phyloP scores from a whole-genome alignment of 179 eudicot species.

The Corrigiola litoralis region DNA sequence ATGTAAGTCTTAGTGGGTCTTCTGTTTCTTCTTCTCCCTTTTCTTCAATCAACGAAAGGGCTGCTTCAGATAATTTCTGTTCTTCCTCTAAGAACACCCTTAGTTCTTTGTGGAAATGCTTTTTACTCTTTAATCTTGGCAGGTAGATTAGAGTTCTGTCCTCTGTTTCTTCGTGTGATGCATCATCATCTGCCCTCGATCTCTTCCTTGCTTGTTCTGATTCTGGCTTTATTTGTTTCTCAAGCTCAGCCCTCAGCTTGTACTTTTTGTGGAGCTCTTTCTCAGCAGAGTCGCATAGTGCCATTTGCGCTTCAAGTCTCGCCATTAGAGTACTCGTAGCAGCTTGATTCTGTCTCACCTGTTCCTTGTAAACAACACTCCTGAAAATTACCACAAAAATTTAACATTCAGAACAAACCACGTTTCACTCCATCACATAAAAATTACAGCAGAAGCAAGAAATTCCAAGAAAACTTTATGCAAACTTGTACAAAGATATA shows the following conservation, averaged over 20 bases:
- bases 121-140: conserved; percentile 23
- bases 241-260: conserved; percentile 69
- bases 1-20: conserved; percentile 8
- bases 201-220: conserved; percentile 68
- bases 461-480: no score
- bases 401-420: background rate
- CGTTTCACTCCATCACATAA: no score
- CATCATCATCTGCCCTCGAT: conserved; percentile 58
- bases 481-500: background rate
- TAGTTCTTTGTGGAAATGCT: conserved; percentile 58
- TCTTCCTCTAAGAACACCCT: conserved; percentile 79
- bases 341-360: conserved; percentile 79
- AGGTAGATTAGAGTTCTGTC: conserved; percentile 30
- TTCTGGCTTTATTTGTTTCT: conserved; percentile 53
- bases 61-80: conserved; percentile 59
- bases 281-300: conserved; percentile 73
- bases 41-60: conserved; percentile 34
- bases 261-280: conserved; percentile 63
- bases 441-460: no score
- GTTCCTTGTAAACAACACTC: conserved; percentile 88
- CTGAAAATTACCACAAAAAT: conserved; percentile 23
- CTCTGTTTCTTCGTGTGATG: conserved; percentile 38
- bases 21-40: conserved; percentile 26
- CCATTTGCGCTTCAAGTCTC: conserved; percentile 92
- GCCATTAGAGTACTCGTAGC: conserved; percentile 79